Conservation (phyloP, 441 rosid species). For the Rhodomyrtus psidioides region DNA sequence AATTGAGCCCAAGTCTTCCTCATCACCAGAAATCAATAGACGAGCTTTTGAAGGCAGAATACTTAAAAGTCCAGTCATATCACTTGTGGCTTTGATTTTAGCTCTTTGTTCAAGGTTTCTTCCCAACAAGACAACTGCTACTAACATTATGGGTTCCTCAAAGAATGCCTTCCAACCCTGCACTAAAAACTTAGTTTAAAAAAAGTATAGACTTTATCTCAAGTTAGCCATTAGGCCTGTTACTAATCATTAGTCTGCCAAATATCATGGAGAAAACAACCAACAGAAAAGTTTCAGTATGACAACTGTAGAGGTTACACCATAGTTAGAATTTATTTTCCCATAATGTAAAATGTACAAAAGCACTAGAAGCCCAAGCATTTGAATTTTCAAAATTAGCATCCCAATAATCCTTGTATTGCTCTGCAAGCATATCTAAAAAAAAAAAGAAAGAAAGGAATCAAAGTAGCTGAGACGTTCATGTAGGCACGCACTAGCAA, state of each 20-base stretch:
- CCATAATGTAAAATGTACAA: neutral
- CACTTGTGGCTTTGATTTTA: slow-evolving; percentile 92
- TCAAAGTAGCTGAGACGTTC: neutral
- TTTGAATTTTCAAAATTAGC: neutral
- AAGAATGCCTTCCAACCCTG: slow-evolving; percentile 99
- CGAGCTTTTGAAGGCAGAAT: slow-evolving; percentile 92
- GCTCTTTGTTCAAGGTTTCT: slow-evolving; percentile 99
- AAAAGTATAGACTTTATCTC: neutral
- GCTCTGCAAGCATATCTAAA: neutral
- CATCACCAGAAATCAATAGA: slow-evolving; percentile 55
- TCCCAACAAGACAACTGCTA: slow-evolving; percentile 92
- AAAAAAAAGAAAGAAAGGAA: neutral
- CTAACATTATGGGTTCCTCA: slow-evolving; percentile 95
- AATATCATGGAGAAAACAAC: neutral
- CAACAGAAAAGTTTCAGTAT: neutral
- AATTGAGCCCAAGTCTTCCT: slow-evolving; percentile 27
- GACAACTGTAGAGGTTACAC: neutral
- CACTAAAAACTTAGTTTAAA: neutral
- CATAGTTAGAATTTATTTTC: neutral
- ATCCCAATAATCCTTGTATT: neutral
- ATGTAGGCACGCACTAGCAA: neutral
- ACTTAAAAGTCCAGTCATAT: slow-evolving; percentile 89
- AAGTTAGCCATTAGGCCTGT: neutral
- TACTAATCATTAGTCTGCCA: neutral
- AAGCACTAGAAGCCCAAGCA: neutral